Evolutionary conservation across 495 filamentous ascomycete species (phyloP), one percentile per base, ranked within the genome.

Genomic region (Pseudoneurospora amorphoporcata): DNA sequence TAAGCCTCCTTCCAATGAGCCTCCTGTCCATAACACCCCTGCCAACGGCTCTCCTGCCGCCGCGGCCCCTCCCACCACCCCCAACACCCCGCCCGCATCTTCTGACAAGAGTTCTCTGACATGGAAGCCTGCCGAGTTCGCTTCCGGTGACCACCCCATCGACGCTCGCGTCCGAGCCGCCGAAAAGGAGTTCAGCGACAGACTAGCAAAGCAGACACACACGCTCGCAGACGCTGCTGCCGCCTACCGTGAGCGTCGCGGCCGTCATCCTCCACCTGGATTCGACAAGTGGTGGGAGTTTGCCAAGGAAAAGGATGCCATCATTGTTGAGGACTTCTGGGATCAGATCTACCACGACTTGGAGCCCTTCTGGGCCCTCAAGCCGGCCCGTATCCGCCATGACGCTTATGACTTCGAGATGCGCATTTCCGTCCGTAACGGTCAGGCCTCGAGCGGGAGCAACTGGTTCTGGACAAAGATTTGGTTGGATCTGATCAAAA

Each of bases 301-400:
- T 71, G 91, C 91, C 10, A 82, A 84, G 72, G 83, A 89, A 68
- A 82, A 85, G 12, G 82, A 87, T 12, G 88, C 87, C 19, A 77
- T 90, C 58, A 86, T 91, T 19, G 85, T 93, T 42, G 91, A 93
- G 73, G 90, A 92, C 73, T 88, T 88, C 72, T 92, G 89, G 76
- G 89, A 92, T 74, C 91, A 91, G 75, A 89, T 92, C 47, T 87
- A 88, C 74, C 88, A 90, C 71, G 91, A 93, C 77, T 77, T 92
- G 35, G 86, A 88, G 47, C 91, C 91, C 0, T 92, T 92, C 76
- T 93, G 91, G 90, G 90, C 85, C 1, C 73, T 91, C 19, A 78
- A 86, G 3, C 86, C 91, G 0, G 77, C 80, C 3, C 77, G 79
- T 9, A 87, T 92, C 40, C 87, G 91, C 12, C 82, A 86, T 42